Evolutionary conservation across 345 rosid genomes (phyloP), one percentile per base, ranked within the genome.

Genomic region (Psidium friedrichsthalianum): DNA sequence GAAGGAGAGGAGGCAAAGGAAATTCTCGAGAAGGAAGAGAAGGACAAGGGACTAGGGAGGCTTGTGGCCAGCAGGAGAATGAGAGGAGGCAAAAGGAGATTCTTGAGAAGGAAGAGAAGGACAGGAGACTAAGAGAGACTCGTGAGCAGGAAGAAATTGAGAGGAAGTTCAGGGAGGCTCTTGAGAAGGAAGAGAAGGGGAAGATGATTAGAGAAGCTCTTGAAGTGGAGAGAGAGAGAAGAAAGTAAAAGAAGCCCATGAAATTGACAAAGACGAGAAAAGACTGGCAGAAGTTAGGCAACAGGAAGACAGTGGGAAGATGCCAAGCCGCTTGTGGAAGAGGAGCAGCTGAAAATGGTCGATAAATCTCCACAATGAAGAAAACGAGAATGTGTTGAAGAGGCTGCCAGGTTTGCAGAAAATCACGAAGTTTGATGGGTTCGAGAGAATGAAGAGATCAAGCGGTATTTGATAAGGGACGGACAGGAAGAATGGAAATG

Each of bases 371-470:
- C 24, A 76, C 88, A 58, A 84, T 57, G 90, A 91, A 85, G 92
- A 87, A 84, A 88, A 85, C 27, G 91, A 90, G 86, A 91, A 82
- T 84, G 80, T 85, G 56, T 61, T 51, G 88, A 82, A 87, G 90
- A 92, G 88, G 91, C 86, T 83, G 51, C n/a, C 90, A 92, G 89
- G 84, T 90, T 84, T 82, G 93, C 90, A 85, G 93, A 91, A 90
- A 83, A 52, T 84, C 90, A 88, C 85, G 90, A 83, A 88, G 91
- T 56, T 80, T 58, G 80, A 84, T 86, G 59, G 90, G 87, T 85
- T 88, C 88, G 82, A 74, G 56, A 89, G 83, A 85, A 86, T 82
- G 91, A 87, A 87, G 92, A 90, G 61, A 87, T 86, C 84, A 91
- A 47, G 90, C 56, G 83, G 86, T 61, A 83, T 83, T 85, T 53